phyloP scores from a whole-genome alignment of 768 basidiomycete species.

The Panaeolus papilionaceus region DNA sequence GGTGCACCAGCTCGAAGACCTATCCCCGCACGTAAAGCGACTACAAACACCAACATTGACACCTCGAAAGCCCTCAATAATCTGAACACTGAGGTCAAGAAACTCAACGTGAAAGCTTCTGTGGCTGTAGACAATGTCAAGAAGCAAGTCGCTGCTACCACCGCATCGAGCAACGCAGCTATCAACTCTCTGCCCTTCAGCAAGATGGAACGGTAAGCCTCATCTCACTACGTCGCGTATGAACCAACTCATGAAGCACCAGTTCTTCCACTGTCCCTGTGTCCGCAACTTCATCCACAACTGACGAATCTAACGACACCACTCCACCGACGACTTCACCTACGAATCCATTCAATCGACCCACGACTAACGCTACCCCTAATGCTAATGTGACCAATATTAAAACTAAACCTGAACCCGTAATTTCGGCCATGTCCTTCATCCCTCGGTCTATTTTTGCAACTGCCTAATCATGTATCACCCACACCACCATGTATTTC shows the following conservation, averaged over 20 bases:
- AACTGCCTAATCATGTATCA: constrained; percentile 20
- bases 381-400: constrained; percentile 16
- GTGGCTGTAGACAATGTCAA: constrained; percentile 37
- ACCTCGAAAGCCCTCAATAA: constrained; percentile 30
- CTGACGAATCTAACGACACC: constrained; percentile 13
- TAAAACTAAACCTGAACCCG: constrained; percentile 39
- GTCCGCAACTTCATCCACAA: constrained; percentile 28
- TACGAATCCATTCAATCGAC: neutral
- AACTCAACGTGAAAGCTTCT: constrained; percentile 44
- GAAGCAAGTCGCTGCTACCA: constrained; percentile 35
- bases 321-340: constrained; percentile 19
- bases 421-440: constrained; percentile 54
- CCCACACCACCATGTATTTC: constrained; percentile 27
- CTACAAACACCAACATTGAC: constrained; percentile 17
- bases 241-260: constrained; percentile 71
- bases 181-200: constrained; percentile 41
- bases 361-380: constrained; percentile 22
- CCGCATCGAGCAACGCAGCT: constrained; percentile 23
- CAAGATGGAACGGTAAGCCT: constrained; percentile 71
- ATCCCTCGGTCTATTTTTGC: constrained; percentile 53
- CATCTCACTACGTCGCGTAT: constrained; percentile 32
- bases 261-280: constrained; percentile 44
- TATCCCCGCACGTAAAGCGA: constrained; percentile 3
- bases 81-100: constrained; percentile 47
- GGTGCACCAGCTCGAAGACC: constrained; percentile 25